These are phyloP conservation scores for Globisporangium carolinianum DNA, from an alignment of 352 stramenopile species.

Conservation along the genomic window DNA sequence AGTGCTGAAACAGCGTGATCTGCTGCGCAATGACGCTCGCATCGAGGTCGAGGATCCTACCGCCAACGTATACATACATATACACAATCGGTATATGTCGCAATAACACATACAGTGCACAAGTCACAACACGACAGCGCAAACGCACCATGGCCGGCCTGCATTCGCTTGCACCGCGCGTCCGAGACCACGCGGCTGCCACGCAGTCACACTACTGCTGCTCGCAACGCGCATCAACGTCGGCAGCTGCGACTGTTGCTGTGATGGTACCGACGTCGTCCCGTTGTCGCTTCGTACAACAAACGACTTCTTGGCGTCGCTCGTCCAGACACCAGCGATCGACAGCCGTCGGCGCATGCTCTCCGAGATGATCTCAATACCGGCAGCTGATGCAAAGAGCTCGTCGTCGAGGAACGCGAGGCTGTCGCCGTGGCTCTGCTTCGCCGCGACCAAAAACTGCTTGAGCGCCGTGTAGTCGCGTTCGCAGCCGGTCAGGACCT, in stretches of 20 bases:
- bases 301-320: conserved; percentile 52
- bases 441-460: conserved; percentile 61
- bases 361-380: conserved; percentile 75
- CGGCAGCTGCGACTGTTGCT: neutral
- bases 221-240: conserved; percentile 21
- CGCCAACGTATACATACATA: too few relatives aligned
- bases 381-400: conserved; percentile 51
- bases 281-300: conserved; percentile 36
- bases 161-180: conserved; percentile 11
- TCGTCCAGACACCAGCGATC: conserved; percentile 66
- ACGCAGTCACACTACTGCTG: conserved; percentile 32
- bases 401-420: conserved; percentile 72
- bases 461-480: conserved; percentile 63
- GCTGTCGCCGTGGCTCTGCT: conserved; percentile 37
- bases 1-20: conserved; percentile 84
- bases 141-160: conserved; percentile 49
- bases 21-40: conserved; percentile 74
- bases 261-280: too few relatives aligned
- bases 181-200: conserved; percentile 41
- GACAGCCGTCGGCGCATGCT: conserved; percentile 66
- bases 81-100: too few relatives aligned
- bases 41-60: conserved; percentile 72
- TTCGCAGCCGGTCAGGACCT: conserved; percentile 56
- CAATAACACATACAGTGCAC: too few relatives aligned
- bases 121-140: too few relatives aligned